phyloP scores from a whole-genome alignment of 805 yeast genomes.

The Metschnikowia hibisci region DNA sequence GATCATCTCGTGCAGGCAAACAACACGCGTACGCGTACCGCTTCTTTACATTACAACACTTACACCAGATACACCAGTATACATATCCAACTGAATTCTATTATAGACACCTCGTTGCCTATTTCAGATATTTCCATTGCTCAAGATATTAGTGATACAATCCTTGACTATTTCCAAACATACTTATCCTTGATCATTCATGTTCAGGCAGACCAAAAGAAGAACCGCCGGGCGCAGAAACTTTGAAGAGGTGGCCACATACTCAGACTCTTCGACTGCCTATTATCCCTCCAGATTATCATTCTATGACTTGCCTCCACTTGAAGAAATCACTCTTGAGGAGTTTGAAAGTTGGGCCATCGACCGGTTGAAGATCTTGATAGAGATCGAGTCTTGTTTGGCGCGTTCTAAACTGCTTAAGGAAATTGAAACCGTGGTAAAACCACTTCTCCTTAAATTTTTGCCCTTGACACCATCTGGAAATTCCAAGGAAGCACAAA shows the following conservation, averaged over 20 bases:
- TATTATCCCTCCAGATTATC: constrained; percentile 60
- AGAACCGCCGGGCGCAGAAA: constrained; percentile 71
- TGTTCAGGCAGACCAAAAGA: constrained; percentile 74
- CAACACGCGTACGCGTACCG: constrained; percentile 5
- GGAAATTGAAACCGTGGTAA: constrained; percentile 63
- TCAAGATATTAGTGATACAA: no score
- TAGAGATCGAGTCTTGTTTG: constrained; percentile 76
- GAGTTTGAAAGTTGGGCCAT: constrained; percentile 96
- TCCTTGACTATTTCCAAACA: not conserved
- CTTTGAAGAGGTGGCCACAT: constrained; percentile 41
- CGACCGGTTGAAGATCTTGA: constrained; percentile 76
- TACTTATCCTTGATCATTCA: constrained; percentile 17
- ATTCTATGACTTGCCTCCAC: constrained; percentile 74
- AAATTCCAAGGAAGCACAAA: constrained; percentile 34
- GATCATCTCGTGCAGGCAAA: not conserved
- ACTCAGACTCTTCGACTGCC: constrained; percentile 27
- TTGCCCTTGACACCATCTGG: constrained; percentile 54
- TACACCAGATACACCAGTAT: no score
- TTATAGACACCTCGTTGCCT: no score
- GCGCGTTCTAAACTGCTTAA: constrained; percentile 59
- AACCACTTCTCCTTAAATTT: constrained; percentile 58
- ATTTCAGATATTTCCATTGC: no score
- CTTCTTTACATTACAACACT: not conserved
- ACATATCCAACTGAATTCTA: no score
- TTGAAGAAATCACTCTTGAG: constrained; percentile 82